Base-by-base conservation (phyloP, 2,329 filamentous ascomycete species). In the Penicillium sp. region DNA sequence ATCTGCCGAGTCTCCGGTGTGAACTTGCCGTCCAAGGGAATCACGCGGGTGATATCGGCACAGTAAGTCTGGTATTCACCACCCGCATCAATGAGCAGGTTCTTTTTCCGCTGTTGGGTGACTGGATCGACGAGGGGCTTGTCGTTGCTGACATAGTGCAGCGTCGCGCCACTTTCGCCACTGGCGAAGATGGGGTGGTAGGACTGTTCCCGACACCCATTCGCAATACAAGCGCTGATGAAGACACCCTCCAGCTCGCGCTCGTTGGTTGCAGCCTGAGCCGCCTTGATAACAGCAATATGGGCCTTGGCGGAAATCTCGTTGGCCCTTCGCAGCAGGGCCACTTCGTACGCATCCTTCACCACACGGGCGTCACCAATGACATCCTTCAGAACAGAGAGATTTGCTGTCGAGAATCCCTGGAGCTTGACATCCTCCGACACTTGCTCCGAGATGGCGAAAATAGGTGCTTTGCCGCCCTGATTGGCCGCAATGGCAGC, bases 111-210 rank as follows among this genome's bases (percentile, higher is more conserved):
- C 54, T 68, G 57, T 33, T 74, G 67, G 2, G 74, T 75, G 3
- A 27, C 51, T 2, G 65, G 58, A 26, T 88, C 86, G 3, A 78
- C 77, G 19, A 98, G 83, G 1, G 86, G 76, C 66, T 89, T 83
- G 67, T 96, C 83, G 71, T 99, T 98, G 53, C 83, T 85, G 44
- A 85, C 83, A 73, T 99, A 99, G 75, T 99, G 95, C 42, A 98
- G 80, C 0, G 90, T 93, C 14, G 89, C 87, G 6, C 90, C 92
- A 69, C 95, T 95, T n/a, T 81, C 71, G 1, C 93, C 93, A 1
- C 89, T 86, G 2, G 90, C 93, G 46, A 91, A 91, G 65, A 99
- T 97, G n/a, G 92, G 85, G 47, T 88, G 85, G 72, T 99, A 99
- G 0, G 93, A 88, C 78, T 96, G 91, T 50, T 85, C 80, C 62